phyloP scores from a whole-genome alignment of 192 early-diverging fungal species.

The Coemansia sp. region DNA sequence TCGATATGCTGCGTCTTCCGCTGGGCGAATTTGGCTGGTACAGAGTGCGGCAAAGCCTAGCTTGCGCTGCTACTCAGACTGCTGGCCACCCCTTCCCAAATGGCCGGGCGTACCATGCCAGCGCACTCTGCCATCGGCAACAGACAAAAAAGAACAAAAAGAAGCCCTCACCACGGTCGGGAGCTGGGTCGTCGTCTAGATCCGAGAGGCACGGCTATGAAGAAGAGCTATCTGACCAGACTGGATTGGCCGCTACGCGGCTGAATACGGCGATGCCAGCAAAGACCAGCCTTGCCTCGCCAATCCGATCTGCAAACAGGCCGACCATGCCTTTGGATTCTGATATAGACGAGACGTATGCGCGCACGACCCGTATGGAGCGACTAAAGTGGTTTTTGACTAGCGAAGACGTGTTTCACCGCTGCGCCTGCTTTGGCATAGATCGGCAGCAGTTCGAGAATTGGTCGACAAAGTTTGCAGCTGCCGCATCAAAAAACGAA shows the following conservation, averaged over 20 bases:
- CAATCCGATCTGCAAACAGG: neutral
- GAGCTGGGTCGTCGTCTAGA: neutral
- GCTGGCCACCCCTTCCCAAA: neutral
- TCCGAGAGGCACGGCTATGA: neutral
- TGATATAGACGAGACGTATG: constrained; percentile 36
- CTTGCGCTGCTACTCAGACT: neutral
- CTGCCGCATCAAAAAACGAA: constrained; percentile 9
- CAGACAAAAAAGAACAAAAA: neutral
- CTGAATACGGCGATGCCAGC: too few species aligned
- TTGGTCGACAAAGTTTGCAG: constrained; percentile 28
- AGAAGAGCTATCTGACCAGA: neutral
- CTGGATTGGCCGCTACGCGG: neutral
- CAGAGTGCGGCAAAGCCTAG: neutral
- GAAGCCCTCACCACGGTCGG: neutral
- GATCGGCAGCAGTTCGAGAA: constrained; percentile 11
- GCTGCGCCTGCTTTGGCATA: constrained; percentile 49
- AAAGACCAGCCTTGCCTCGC: neutral
- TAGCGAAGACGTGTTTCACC: constrained; percentile 2
- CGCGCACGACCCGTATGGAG: neutral
- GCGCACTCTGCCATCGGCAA: neutral
- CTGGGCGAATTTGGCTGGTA: neutral
- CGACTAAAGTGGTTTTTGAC: constrained; percentile 19
- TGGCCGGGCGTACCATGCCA: neutral
- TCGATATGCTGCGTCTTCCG: neutral
- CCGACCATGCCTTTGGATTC: constrained; percentile 21